Conservation (phyloP, 257 asterid genomes). For the Paraleonurus japonicus region DNA sequence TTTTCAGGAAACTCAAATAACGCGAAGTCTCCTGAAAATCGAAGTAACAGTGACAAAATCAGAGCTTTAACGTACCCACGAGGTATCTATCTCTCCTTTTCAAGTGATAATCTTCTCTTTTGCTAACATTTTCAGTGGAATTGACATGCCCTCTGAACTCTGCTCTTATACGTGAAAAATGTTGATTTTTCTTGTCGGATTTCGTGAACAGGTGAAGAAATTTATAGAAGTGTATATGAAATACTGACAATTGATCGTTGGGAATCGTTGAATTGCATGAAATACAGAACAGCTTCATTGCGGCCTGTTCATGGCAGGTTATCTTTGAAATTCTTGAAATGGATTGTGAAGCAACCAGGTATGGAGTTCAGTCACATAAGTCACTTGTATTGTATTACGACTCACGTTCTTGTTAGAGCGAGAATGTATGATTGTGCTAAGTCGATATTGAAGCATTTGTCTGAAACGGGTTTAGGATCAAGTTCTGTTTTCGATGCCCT, state of each 20-base stretch:
- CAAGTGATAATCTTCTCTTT: neutral
- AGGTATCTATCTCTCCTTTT: slow-evolving; percentile 34
- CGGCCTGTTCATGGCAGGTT: slow-evolving; percentile 85
- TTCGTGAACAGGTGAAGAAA: slow-evolving; percentile 47
- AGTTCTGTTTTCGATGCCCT: slow-evolving; percentile 55
- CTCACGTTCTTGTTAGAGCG: slow-evolving; percentile 82
- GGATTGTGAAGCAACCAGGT: slow-evolving; percentile 82
- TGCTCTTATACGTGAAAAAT: neutral
- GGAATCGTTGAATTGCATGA: slow-evolving; percentile 87
- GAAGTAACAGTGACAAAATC: slow-evolving; percentile 16
- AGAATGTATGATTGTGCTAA: slow-evolving; percentile 73
- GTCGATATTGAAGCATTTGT: slow-evolving; percentile 47
- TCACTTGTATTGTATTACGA: slow-evolving; percentile 70
- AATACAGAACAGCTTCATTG: slow-evolving; percentile 54
- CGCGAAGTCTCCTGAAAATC: slow-evolving; percentile 27
- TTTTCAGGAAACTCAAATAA: neutral
- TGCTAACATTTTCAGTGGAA: neutral
- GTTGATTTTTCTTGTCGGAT: neutral
- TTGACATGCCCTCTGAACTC: neutral
- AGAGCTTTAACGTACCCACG: slow-evolving; percentile 25
- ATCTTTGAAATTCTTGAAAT: slow-evolving; percentile 80
- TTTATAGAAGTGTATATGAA: slow-evolving; percentile 55
- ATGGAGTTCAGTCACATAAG: slow-evolving; percentile 58
- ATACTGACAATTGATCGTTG: slow-evolving; percentile 82
- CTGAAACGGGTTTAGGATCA: slow-evolving; percentile 47